Percentiles rank a stretch among this genome's conserved stretches.
Conservation (phyloP, 1,284 basidiomycete species). For the Cryptococcus sp. region DNA sequence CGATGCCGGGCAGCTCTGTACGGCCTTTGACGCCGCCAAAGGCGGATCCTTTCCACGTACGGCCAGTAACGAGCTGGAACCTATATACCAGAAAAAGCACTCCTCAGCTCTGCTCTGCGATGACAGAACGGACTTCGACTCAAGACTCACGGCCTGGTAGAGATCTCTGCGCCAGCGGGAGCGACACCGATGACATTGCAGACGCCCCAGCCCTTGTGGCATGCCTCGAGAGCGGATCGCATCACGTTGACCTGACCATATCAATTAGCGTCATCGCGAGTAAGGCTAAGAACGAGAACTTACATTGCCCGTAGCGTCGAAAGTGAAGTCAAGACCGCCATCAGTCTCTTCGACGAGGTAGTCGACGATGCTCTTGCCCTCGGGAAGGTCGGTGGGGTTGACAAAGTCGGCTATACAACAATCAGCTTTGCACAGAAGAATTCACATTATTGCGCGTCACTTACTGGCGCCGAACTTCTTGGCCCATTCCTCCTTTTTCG, state of each 20-base stretch:
- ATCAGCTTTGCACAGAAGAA: not conserved
- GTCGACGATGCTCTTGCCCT: slow-evolving; percentile 82
- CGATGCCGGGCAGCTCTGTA: slow-evolving; percentile 86
- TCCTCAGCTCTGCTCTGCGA: not conserved
- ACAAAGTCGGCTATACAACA: slow-evolving; percentile 70
- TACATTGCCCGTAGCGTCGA: slow-evolving; percentile 94
- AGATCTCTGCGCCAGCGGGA: slow-evolving; percentile 95
- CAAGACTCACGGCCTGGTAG: slow-evolving; percentile 86
- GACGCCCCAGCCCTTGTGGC: slow-evolving; percentile 99
- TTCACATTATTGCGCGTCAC: slow-evolving; percentile 13
- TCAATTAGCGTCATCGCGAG: no score
- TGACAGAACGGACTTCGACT: slow-evolving; percentile 58
- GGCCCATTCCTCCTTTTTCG: slow-evolving; percentile 82
- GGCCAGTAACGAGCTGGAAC: slow-evolving; percentile 65
- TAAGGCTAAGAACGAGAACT: slow-evolving; percentile 28
- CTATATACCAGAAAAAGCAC: not conserved
- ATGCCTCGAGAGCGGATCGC: slow-evolving; percentile 92
- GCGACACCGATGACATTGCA: slow-evolving; percentile 93
- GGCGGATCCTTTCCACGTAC: slow-evolving; percentile 92
- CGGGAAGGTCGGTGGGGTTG: slow-evolving; percentile 75
- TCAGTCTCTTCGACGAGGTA: slow-evolving; percentile 90
- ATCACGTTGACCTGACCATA: slow-evolving; percentile 75
- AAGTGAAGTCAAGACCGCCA: slow-evolving; percentile 96
- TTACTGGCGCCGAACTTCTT: slow-evolving; percentile 86
- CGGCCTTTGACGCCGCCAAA: slow-evolving; percentile 99